A percentile compares a stretch with the other conserved stretches of the same genome.
Conservation (phyloP, 1,139 yeast genomes). For the Nakaseomyces sp. region DNA sequence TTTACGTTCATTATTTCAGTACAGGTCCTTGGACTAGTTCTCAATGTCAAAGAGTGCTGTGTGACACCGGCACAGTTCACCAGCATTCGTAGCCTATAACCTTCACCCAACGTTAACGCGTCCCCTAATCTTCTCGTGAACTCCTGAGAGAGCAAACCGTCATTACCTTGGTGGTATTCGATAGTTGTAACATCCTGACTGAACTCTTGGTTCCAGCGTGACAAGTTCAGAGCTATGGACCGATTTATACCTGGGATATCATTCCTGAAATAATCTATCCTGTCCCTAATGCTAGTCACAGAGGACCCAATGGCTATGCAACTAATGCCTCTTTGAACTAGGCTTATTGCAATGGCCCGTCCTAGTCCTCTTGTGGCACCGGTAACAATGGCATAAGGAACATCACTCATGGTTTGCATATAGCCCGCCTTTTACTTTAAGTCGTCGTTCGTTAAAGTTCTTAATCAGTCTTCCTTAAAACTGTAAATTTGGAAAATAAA, state of each 20-base stretch:
- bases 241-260: conserved; percentile 38
- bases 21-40: conserved; percentile 40
- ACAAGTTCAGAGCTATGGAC: conserved; percentile 46
- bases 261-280: conserved; percentile 8
- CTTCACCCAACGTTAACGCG: not conserved
- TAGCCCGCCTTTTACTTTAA: not conserved
- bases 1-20: conserved; percentile 49
- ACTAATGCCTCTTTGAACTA: conserved; percentile 56
- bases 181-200: conserved; percentile 11
- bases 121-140: not conserved
- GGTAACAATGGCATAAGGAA: conserved; percentile 47
- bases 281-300: conserved; percentile 20
- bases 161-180: too few species aligned
- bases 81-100: conserved; percentile 27
- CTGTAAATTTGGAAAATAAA: too few species aligned
- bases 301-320: conserved; percentile 56
- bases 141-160: too few species aligned
- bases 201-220: conserved; percentile 20
- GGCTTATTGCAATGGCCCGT: conserved; percentile 45
- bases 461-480: too few species aligned
- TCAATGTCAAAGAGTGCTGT: conserved; percentile 47
- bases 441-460: not conserved
- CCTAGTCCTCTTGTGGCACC: conserved; percentile 92
- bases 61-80: conserved; percentile 81
- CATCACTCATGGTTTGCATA: not conserved